Conservation (phyloP, 306 rosid species). For the Bauhinia variegata region DNA sequence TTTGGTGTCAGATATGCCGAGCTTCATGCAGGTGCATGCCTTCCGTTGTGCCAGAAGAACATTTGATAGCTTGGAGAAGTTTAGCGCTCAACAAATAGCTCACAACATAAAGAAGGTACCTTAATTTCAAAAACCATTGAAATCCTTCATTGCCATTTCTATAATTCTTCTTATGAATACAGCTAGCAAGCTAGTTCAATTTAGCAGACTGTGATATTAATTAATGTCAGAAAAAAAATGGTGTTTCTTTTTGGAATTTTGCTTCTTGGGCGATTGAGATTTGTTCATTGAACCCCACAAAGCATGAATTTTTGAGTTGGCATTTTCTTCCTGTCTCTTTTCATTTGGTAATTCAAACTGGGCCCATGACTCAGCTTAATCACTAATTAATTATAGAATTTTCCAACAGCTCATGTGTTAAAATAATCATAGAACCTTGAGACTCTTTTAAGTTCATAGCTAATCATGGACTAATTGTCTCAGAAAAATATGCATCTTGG, state of each 20-base stretch:
- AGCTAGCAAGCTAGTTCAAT: neutral
- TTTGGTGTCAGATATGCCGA: conserved; percentile 87
- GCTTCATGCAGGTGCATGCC: conserved; percentile 90
- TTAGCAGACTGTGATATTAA: conserved; percentile 8
- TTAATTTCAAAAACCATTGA: neutral
- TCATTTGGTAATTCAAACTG: conserved; percentile 21
- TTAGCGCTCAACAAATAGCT: conserved; percentile 79
- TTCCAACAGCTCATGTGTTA: conserved; percentile 61
- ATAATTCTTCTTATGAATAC: no score
- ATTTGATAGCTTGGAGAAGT: conserved; percentile 76
- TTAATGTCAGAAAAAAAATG: conserved; percentile 18
- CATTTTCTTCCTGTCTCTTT: conserved; percentile 32
- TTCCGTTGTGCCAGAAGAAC: conserved; percentile 83
- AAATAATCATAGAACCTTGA: neutral
- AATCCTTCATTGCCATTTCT: no score
- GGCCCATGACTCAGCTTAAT: conserved; percentile 7
- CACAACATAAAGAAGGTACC: conserved; percentile 85
- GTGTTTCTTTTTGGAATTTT: conserved; percentile 57
- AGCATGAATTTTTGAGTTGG: conserved; percentile 30
- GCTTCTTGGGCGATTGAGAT: conserved; percentile 43
- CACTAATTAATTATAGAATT: conserved; percentile 30
- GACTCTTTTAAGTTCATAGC: conserved; percentile 22
- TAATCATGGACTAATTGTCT: conserved; percentile 34
- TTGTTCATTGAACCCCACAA: conserved; percentile 51
- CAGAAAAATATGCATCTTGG: neutral